Percentiles rank a stretch among this genome's conserved stretches.
Conservation (phyloP, 1,284 basidiomycete genomes). For the Coriolopsis trogii region DNA sequence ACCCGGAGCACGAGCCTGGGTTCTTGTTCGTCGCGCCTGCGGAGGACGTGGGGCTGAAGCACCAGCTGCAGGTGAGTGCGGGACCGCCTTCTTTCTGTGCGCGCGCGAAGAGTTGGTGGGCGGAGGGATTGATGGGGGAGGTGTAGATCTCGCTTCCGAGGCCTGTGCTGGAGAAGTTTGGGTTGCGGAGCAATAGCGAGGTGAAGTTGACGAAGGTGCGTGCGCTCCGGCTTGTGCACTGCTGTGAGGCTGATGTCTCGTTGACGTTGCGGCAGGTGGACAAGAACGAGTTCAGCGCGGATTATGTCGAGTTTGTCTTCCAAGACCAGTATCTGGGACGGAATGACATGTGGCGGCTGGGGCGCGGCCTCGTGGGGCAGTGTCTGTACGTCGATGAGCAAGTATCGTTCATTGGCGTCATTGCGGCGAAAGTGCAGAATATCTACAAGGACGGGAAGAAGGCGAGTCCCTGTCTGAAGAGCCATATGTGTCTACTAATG, state of each 20-base stretch:
- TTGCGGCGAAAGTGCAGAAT: constrained; percentile 77
- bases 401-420: constrained; percentile 75
- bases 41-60: constrained; percentile 61
- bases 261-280: constrained; percentile 58
- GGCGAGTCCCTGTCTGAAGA: constrained; percentile 42
- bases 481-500: neutral
- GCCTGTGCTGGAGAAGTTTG: constrained; percentile 68
- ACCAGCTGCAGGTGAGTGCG: constrained; percentile 63
- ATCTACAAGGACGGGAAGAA: constrained; percentile 72
- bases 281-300: constrained; percentile 64
- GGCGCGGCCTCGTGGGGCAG: constrained; percentile 77
- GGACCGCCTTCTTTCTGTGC: neutral
- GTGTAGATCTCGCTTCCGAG: constrained; percentile 80
- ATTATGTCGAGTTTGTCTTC: constrained; percentile 88
- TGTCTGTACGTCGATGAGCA: constrained; percentile 74
- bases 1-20: constrained; percentile 47
- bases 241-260: neutral
- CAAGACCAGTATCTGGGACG: constrained; percentile 92
- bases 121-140: neutral
- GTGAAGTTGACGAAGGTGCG: constrained; percentile 69
- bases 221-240: constrained; percentile 4
- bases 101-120: neutral
- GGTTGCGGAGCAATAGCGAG: constrained; percentile 71
- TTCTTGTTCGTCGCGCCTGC: constrained; percentile 69
- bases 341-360: constrained; percentile 91